Evolutionary conservation across 2,329 filamentous ascomycete species (phyloP), one percentile per base, ranked within the genome.

Genomic region (Botrytis sinoallii): DNA sequence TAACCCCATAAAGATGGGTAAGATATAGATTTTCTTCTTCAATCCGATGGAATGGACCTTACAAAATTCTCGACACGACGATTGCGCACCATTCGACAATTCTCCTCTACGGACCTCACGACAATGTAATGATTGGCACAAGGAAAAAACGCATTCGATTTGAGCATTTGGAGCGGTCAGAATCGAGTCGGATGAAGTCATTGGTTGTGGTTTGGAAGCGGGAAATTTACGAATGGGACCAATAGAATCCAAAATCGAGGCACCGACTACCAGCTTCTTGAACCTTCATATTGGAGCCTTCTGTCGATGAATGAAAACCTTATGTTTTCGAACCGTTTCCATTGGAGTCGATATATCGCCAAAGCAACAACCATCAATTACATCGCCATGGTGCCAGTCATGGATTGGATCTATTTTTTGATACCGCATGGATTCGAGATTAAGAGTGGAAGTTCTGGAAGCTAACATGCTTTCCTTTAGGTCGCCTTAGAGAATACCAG

Each of bases 401-500:
- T 29, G 48, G 14, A 40, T 57, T 69, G 38, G 35, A 42, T 18
- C n/a, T 57, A 18, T n/a, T 25, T 32, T 42, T 20, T 25, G 48
- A 57, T 44, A 25, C 48, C 18, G 48, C 44, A 57, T 69, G 48
- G 61, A 74, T 14, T 32, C 16, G 64, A 61, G 20, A 42, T n/a
- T 32, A 7, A 44, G 52, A 66, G 16, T 67, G 46, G 61, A 57
- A 59, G 48, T 55, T 55, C 29, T 55, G 60, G 46, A 59, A 55
- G 60, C 70, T 72, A 71, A 83, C 81, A 83, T 78, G 83, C 80
- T 79, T 77, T 73, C 57, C 46, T 76, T 78, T 76, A 99, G 96
- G 95, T 94, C 96, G 96, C 91, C 95, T 99, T 89, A 93, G 94
- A 86, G 96, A 99, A 92, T 99, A 97, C 91, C 96, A 98, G 92